Evolutionary conservation across 306 rosid species (phyloP), one percentile per base, ranked within the genome.

Genomic region (Quercus berberidifolia): DNA sequence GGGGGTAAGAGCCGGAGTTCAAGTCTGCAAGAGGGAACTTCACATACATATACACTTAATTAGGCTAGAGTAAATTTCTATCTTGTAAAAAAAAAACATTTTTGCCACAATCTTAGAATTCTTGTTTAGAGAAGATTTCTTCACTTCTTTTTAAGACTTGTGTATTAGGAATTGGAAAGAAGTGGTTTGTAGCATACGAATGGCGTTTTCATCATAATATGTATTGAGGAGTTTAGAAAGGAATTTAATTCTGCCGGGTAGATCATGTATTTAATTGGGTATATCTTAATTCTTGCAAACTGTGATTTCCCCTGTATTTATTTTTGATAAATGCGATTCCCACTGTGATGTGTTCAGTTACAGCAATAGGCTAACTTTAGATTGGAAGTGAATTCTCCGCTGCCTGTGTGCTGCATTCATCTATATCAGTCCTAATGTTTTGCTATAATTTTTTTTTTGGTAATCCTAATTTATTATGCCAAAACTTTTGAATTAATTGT

Each of bases 401-500:
- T 52, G 64, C 15, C 30, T 60, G 58, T 21, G 43, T 8, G 43
- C 18, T 69, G 43, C 43, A 38, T 41, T 41, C 46, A 41, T 41
- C 46, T 41, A 8, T 41, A 41, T 41, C 46, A 8, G 12, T 41
- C 46, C 46, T 41, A 41, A 41, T 41, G 12, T 8, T 41, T 41
- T 41, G 12, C 46, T 7, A 35, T 35, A 35, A 35, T 8, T 7
- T 41, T 38, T 35, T 41, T 41, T 41, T 41, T 7, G 46, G 46
- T 41, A 41, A 41, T 41, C 46, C 19, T 74, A 28, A 41, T 72
- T 14, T 67, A 11, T 35, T 68, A 31, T 49, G 35, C 54, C 5
- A 9, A 18, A 46, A 73, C 41, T 69, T 67, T 55, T 71, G 73
- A 80, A 75, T 76, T 72, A 65, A 81, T 64, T 26, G 5, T 81